Base-by-base conservation (phyloP, 192 early-diverging fungal genomes). In the Mortierella alpina region DNA sequence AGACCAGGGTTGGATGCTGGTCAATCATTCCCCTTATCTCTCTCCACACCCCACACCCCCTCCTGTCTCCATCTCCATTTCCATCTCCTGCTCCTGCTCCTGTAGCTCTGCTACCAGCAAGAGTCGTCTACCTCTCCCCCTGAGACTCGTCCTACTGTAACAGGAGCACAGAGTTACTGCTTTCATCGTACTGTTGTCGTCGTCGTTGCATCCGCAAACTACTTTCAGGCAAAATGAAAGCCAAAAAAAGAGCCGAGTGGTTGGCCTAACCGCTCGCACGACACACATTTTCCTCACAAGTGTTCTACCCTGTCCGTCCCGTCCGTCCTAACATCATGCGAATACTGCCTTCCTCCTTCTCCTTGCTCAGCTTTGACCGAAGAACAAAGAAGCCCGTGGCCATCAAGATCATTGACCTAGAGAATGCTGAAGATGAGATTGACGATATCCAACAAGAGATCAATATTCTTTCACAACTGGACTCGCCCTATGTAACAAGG, bases 371-470 rank as follows among this genome's bases (percentile, higher is more conserved):
- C 13, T 85, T 91, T 58, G 90, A 94, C 63, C 89, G 86, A 57
- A 67, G 81, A 42, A 92, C 90, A 20, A 90, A 88, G 51, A 85
- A 86, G 67, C 87, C 89, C 1, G 96, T 99, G 13, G 98, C 98
- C 7, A 98, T 99, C 72, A 99, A 99, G 82, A 94, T 98, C 53
- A 97, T 99, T 76, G 95, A 99, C 82, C 84, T 99, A 20, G 97
- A 98, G 83, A 94, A 90, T 74, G 94, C 95, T 23, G 97, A 99
- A 82, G 97, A 98, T 75, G 96, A 98, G 77, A 98, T 98, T 68
- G 97, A 98, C 73, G 98, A 99, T 87, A 98, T 99, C 78, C 97
- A 97, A 82, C 94, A 95, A 74, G 98, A 99, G 74, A 98, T 98
- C 82, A 91, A 89, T 59, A 97, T 99, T 61, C 85, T 99, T 40